Conservation (phyloP, 768 basidiomycete genomes). For the Calocera cornea region DNA sequence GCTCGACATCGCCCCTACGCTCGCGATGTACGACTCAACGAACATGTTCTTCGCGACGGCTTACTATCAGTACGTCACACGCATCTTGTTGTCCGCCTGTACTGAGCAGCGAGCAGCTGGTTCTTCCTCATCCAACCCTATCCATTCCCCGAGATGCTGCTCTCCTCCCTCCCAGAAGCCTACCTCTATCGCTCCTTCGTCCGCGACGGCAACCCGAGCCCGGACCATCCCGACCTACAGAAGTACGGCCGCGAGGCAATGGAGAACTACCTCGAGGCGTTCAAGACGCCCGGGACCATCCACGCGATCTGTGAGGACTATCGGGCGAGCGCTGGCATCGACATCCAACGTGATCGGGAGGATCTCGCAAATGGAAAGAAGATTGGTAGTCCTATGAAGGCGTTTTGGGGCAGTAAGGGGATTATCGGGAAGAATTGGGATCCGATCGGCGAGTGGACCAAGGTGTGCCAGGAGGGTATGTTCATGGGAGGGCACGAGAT, state of each 20-base stretch:
- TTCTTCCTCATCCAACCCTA: conserved; percentile 19
- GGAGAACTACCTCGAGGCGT: not conserved
- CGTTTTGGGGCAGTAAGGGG: conserved; percentile 19
- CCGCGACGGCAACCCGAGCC: not conserved
- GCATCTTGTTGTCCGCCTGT: not conserved
- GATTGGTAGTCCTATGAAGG: conserved; percentile 7
- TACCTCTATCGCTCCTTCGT: not conserved
- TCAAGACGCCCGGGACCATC: not conserved
- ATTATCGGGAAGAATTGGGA: conserved; percentile 14
- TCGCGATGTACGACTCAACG: conserved; percentile 18
- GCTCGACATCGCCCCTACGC: conserved; percentile 24
- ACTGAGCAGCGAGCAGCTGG: conserved; percentile 15
- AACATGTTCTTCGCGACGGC: not conserved
- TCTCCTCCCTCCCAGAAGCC: not conserved
- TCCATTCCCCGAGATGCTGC: conserved; percentile 14
- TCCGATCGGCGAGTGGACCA: conserved; percentile 15
- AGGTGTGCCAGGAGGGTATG: conserved; percentile 9
- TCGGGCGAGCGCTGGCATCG: conserved; percentile 22
- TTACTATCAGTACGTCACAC: not conserved
- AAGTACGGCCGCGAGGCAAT: not conserved
- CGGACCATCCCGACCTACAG: not conserved
- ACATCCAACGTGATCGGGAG: conserved; percentile 20
- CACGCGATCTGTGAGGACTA: conserved; percentile 21
- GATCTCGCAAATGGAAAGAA: conserved; percentile 13
- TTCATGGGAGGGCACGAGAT: conserved; percentile 11